Percentiles rank a stretch among this genome's conserved stretches.
Conservation (phyloP, 345 rosid species). For the sweet orange (Citrus sinensis) region DVS_A1.0 CM039169.1:4584001-4584500, state of each 20-base stretch:
- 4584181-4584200: neutral
- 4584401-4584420: neutral
- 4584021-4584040: neutral
- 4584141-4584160: slow-evolving; percentile 5
- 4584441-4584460: neutral
- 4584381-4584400: neutral
- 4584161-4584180: neutral
- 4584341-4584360: neutral
- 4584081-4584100: neutral
- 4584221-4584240: slow-evolving; percentile 21
- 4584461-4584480: neutral
- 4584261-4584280: neutral
- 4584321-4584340: neutral
- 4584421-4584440: neutral
- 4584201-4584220: neutral
- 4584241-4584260: slow-evolving; percentile 12
- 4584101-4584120: neutral
- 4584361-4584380: neutral
- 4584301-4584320: neutral
- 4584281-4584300: neutral
- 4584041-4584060: neutral
- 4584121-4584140: neutral
- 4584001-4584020: neutral
- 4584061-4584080: neutral
- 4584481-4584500: too few relatives aligned